Percentiles rank a stretch among this genome's conserved stretches.
These are phyloP conservation scores for Rhizopogon vulgaris DNA, from an alignment of 768 basidiomycete species.

Conservation along the genomic window DNA sequence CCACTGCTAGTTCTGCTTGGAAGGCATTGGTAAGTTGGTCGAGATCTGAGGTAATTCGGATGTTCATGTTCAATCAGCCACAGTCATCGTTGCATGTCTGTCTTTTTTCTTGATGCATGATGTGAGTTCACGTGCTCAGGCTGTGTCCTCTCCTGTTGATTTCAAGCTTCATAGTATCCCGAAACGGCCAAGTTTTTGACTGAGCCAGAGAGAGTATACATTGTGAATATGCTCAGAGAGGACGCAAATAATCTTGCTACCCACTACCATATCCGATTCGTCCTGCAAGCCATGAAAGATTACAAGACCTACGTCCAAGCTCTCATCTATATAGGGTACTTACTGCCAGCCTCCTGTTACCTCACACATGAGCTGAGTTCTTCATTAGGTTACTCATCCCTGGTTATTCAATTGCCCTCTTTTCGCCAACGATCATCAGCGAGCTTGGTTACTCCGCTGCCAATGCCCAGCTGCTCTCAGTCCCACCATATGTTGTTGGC, in stretches of 20 bases:
- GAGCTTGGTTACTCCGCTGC: conserved; percentile 46
- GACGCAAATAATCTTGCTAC: conserved; percentile 40
- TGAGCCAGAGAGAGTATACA: conserved; percentile 32
- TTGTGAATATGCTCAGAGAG: conserved; percentile 36
- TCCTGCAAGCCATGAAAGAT: conserved; percentile 43
- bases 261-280: conserved; percentile 37
- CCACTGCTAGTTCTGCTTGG: conserved; percentile 22
- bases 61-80: conserved; percentile 11
- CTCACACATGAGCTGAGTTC: neutral
- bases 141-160: neutral
- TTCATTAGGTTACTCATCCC: conserved; percentile 35
- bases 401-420: conserved; percentile 42
- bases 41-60: neutral
- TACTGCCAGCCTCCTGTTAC: conserved; percentile 8
- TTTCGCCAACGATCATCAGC: conserved; percentile 44
- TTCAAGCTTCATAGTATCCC: conserved; percentile 34
- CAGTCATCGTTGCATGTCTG: conserved; percentile 10
- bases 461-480: conserved; percentile 42
- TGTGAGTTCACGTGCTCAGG: conserved; percentile 19
- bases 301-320: conserved; percentile 33
- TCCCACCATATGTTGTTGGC: conserved; percentile 43
- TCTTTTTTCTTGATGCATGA: conserved; percentile 50
- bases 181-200: conserved; percentile 53
- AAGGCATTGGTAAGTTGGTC: conserved; percentile 19
- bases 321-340: conserved; percentile 36